Evolutionary conservation across 179 eudicot species (phyloP).

Genomic region (Carnegiea gigantea): DNA sequence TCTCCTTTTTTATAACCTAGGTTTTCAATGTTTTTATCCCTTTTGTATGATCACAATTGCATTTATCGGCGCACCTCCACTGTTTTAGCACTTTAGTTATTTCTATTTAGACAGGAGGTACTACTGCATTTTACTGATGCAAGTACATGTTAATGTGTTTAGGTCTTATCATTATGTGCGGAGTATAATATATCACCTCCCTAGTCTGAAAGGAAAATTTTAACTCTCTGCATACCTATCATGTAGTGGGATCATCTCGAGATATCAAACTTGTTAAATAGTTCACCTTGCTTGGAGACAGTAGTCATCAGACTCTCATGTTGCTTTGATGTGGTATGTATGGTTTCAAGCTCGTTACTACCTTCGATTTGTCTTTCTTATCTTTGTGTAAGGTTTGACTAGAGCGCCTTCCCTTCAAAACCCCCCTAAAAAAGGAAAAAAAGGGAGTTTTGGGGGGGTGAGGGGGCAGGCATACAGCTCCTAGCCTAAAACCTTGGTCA

Average conservation of each 20-base stretch:
- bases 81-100: too few species aligned
- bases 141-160: neutral
- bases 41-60: neutral
- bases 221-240: conserved; percentile 28
- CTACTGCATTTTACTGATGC: neutral
- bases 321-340: conserved; percentile 24
- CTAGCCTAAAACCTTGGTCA: too few species aligned
- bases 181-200: conserved; percentile 27
- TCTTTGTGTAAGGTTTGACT: too few species aligned
- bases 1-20: too few species aligned
- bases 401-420: too few species aligned
- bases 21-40: neutral
- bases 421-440: too few species aligned
- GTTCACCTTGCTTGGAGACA: conserved; percentile 27
- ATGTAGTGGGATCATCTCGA: conserved; percentile 21
- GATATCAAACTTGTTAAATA: conserved; percentile 19
- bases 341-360: neutral
- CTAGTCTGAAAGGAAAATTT: conserved; percentile 21
- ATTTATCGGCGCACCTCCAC: neutral
- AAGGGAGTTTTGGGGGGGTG: too few species aligned
- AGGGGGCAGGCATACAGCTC: too few species aligned
- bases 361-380: too few species aligned
- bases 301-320: conserved; percentile 24
- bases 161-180: conserved; percentile 24
- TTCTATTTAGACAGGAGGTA: neutral